phyloP scores from a whole-genome alignment of 345 rosid genomes.

The Eucalyptus camaldulensis region DNA sequence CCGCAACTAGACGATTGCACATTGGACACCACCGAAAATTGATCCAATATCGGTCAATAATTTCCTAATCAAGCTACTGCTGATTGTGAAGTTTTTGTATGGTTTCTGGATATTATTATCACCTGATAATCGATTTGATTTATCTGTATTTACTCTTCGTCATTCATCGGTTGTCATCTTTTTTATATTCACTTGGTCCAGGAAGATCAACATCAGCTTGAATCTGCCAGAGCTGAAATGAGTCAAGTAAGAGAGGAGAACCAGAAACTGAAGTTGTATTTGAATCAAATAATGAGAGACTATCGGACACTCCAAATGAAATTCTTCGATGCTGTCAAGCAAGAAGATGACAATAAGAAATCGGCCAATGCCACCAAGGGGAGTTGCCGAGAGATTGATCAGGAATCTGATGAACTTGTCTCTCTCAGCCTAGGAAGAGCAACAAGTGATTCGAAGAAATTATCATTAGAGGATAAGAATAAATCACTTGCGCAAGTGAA shows the following conservation, averaged over 20 bases:
- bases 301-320: constrained; percentile 50
- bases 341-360: constrained; percentile 9
- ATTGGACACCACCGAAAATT: background rate
- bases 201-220: constrained; percentile 19
- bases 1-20: background rate
- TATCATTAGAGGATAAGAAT: constrained; percentile 4
- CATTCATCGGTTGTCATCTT: background rate
- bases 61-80: background rate
- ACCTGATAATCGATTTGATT: background rate
- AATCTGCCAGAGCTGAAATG: constrained; percentile 60
- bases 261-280: constrained; percentile 41
- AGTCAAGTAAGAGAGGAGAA: constrained; percentile 71
- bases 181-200: background rate
- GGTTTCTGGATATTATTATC: background rate
- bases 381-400: background rate
- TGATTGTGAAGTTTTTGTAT: background rate
- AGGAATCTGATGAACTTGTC: constrained; percentile 34
- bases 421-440: constrained; percentile 67
- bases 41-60: background rate
- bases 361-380: background rate
- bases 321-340: constrained; percentile 24
- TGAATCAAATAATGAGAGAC: constrained; percentile 45
- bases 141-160: background rate
- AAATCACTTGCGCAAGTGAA: background rate
- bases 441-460: constrained; percentile 6